Evolutionary conservation across 805 yeast genomes (phyloP), one percentile per base, ranked within the genome.

Genomic region (Zygoascus ofunaensis): DNA sequence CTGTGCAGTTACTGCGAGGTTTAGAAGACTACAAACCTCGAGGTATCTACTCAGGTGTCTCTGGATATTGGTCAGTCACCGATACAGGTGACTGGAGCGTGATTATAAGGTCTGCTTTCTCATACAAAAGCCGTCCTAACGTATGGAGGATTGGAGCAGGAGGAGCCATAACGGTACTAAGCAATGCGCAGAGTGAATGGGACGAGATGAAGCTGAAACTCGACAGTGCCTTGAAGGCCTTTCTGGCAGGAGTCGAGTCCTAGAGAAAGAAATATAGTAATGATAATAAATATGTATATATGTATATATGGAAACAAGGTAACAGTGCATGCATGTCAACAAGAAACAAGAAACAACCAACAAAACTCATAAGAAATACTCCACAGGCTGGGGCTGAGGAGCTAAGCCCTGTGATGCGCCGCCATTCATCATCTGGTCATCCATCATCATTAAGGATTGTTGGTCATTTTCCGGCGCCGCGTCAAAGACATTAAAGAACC

Each of bases 1-100:
- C 96, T 0, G 94, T 92, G 4, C 92, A 90, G 60, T 61, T 94
- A 3, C 68, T 92, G 23, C 83, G 80, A 48, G 58, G 60, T 0
- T 60, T 82, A 4, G 92, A 82, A 54, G 53, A 62, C 8, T 36
- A 51, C 20, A 71, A 64, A 14, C 61, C 74, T 32, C 73, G 97
- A 55, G 97, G 97, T 0, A 63, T 90, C 1, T 92, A 92, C 59
- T 84, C 95, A 46, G 99, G 99, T 15, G 92, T 90, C 2, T 80
- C 84, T 26, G 99, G 99, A 0, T 92, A 87, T 65, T 89, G 96
- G 95, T 82, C 95, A 0, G 68, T 85, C 12, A 78, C 86, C 21
- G 87, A 84, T 55, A 79, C 76, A 41, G 85, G 94, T 1, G 98
- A 92, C 59, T 92, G 97, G 97, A 85, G 95, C 52, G 99, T 92